Evolutionary conservation across 2,329 filamentous ascomycete species (phyloP), one percentile per base, ranked within the genome.

Genomic region (Coleophoma cylindrospora): DNA sequence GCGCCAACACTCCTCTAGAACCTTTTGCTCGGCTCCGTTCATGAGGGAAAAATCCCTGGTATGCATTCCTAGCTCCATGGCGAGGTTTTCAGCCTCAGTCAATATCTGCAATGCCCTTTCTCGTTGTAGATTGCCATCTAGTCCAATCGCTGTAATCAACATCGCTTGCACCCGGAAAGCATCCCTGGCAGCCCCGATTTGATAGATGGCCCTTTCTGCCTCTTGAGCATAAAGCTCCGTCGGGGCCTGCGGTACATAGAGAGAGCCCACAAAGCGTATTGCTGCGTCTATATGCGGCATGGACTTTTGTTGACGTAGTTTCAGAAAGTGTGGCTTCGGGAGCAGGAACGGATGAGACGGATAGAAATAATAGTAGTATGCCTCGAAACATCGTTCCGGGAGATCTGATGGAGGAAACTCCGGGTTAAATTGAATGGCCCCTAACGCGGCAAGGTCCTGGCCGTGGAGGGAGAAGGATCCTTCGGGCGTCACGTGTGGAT

Each of bases 1-100:
- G 15, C 90, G 80, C 80, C 89, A 86, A 64, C 86, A 89, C 67
- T 96, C 91, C 64, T 92, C 88, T 3, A 91, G 65, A 2, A 90
- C 74, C 0, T 81, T 74, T 52, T 86, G 80, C 5, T 81, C 81
- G 27, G 76, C 73, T 14, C 86, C 84, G 58, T 89, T 74, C 5
- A 76, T 68, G 0, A 75, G 68, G 1, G 89, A 84, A 64, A 83
- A 95, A 0, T 79, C 74, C 44, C 80, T 74, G 10, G 80, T 81
- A 63, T 95, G 84, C 67, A 96, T 78, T 0, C 87, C 86, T 21
- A 96, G 76, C 50, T 90, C 81, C 10, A 95, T 70, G 2, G 90
- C 88, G 43, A 92, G 67, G 11, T 82, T 75, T 61, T 91, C 85
- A 2, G 84, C 86, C 32, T 84, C 77, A 11, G 73, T 70, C 17